Evolutionary conservation across 2,329 filamentous ascomycete species (phyloP).

Genomic region (Aspergillus nomiae): DNA sequence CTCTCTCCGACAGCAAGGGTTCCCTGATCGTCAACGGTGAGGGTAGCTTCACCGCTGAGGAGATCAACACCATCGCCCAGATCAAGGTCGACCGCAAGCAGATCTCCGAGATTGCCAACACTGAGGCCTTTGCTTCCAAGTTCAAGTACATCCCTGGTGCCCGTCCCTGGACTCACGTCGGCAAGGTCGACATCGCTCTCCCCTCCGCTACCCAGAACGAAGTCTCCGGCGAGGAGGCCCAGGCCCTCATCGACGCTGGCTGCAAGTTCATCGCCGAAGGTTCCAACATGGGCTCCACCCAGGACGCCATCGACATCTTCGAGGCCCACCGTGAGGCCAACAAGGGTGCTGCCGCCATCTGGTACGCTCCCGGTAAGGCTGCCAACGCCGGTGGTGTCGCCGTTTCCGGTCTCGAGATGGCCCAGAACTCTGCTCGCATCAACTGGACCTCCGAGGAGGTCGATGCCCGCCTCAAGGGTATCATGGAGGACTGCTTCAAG

Average conservation of each 20-base stretch:
- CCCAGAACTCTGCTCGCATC: conserved; percentile 89
- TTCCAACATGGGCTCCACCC: conserved; percentile 98
- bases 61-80: conserved; percentile 75
- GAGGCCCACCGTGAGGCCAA: conserved; percentile 70
- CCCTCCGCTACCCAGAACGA: conserved; percentile 98
- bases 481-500: conserved; percentile 94
- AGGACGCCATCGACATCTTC: conserved; percentile 91
- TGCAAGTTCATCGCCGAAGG: conserved; percentile 90
- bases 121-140: conserved; percentile 58
- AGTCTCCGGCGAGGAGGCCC: conserved; percentile 86
- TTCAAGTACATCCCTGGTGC: conserved; percentile 87
- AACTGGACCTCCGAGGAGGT: conserved; percentile 88
- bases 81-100: conserved; percentile 87
- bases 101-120: conserved; percentile 70
- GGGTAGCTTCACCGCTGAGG: conserved; percentile 71
- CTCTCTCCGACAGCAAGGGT: conserved; percentile 90
- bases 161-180: conserved; percentile 88
- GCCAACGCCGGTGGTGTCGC: conserved; percentile 97
- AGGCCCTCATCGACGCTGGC: conserved; percentile 75
- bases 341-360: conserved; percentile 71
- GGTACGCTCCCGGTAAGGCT: conserved; percentile 97
- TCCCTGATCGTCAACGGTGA: conserved; percentile 74
- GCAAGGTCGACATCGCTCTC: conserved; percentile 85
- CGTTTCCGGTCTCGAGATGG: conserved; percentile 97
- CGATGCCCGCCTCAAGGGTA: conserved; percentile 83